phyloP scores from a whole-genome alignment of 208 protist species.

The Endotrypanum monterogeii region DNA sequence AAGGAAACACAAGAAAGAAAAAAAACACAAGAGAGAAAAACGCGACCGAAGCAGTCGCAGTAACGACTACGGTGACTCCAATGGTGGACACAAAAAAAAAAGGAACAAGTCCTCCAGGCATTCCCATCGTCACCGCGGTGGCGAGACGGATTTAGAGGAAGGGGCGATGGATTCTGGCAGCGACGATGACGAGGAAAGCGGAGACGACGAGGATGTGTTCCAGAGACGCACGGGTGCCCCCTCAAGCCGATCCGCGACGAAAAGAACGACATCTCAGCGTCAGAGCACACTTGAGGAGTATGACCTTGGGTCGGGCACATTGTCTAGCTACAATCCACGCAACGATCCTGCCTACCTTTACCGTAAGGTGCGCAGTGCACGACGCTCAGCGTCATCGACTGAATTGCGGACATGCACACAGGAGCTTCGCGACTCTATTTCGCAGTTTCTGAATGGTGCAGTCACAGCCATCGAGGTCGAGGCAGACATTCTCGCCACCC shows the following conservation, averaged over 20 bases:
- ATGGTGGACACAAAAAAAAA: not conserved
- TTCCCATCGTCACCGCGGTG: constrained; percentile 13
- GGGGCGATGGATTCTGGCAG: constrained; percentile 11
- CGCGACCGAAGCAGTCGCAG: not conserved
- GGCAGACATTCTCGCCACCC: constrained; percentile 37
- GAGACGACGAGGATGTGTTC: constrained; percentile 15
- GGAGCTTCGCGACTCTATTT: constrained; percentile 15
- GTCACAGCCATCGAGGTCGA: constrained; percentile 17
- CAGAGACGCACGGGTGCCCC: constrained; percentile 19
- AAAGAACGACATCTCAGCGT: constrained; percentile 25
- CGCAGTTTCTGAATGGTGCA: constrained; percentile 14
- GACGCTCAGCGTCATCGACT: constrained; percentile 25
- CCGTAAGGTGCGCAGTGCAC: constrained; percentile 33
- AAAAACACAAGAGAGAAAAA: constrained; percentile 32
- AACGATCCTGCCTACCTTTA: constrained; percentile 48
- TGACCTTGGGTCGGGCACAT: constrained; percentile 29
- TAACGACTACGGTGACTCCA: not conserved
- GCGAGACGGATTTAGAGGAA: not conserved
- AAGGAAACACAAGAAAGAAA: constrained; percentile 22
- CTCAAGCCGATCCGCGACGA: constrained; percentile 22
- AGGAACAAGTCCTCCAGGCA: constrained; percentile 19
- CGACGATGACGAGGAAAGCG: constrained; percentile 18
- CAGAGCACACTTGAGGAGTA: constrained; percentile 45
- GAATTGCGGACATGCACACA: constrained; percentile 28
- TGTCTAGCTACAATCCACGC: constrained; percentile 20